These are phyloP conservation scores for Apiospora saccharicola DNA, from an alignment of 2,329 filamentous ascomycete species.

Conservation along the genomic window DNA sequence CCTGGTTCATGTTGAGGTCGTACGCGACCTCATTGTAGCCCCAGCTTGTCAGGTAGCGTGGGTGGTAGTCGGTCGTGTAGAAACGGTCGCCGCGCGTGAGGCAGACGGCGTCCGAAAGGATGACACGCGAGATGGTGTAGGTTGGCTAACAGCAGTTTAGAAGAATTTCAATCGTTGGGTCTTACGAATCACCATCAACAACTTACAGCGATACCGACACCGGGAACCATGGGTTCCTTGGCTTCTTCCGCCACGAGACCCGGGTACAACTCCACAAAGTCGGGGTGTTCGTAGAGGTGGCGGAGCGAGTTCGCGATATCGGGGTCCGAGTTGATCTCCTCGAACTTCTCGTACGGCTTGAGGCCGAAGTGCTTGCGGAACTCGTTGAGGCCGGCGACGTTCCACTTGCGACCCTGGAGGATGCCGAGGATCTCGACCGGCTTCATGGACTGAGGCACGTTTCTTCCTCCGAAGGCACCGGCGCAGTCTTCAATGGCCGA, in stretches of 20 bases:
- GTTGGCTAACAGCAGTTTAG: constrained; percentile 56
- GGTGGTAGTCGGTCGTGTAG: constrained; percentile 67
- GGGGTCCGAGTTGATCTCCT: constrained; percentile 29
- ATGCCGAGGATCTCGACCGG: constrained; percentile 28
- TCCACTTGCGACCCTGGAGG: constrained; percentile 26
- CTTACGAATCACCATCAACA: constrained; percentile 50
- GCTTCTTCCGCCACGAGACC: constrained; percentile 31
- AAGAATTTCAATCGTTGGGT: constrained; percentile 50
- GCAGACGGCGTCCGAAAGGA: constrained; percentile 68
- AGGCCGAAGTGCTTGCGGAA: constrained; percentile 27
- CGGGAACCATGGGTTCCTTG: constrained; percentile 36
- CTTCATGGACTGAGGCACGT: constrained; percentile 27
- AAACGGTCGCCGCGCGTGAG: constrained; percentile 70
- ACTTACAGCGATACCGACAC: constrained; percentile 53
- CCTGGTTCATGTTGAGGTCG: constrained; percentile 78
- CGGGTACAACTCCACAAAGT: constrained; percentile 32
- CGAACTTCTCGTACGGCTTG: constrained; percentile 29
- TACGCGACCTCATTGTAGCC: constrained; percentile 78
- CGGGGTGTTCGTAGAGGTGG: constrained; percentile 32
- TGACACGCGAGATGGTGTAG: constrained; percentile 59
- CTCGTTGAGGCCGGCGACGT: constrained; percentile 23
- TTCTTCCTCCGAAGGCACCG: constrained; percentile 27
- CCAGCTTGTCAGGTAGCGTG: constrained; percentile 72
- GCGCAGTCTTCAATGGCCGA: constrained; percentile 57
- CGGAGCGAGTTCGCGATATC: constrained; percentile 27